A percentile compares a stretch with the other conserved stretches of the same genome.
Conservation (phyloP, 495 filamentous ascomycete genomes). For the Chlorociboria aeruginascens region DNA sequence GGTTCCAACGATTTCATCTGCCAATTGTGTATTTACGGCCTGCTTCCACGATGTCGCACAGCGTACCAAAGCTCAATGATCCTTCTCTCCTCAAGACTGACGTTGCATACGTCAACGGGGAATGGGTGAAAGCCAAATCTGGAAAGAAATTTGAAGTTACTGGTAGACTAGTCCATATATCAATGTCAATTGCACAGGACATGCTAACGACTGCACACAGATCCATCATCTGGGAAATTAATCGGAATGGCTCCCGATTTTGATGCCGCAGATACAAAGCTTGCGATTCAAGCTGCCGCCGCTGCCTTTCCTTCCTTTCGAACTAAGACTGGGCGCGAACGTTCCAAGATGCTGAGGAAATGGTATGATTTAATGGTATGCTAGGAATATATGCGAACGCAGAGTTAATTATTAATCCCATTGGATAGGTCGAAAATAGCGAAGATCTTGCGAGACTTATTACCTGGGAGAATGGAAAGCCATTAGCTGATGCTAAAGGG, state of each 20-base stretch:
- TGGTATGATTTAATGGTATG: conserved; percentile 28
- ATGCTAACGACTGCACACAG: conserved; percentile 26
- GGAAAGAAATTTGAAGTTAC: conserved; percentile 72
- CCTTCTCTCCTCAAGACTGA: conserved; percentile 65
- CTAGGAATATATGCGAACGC: not conserved
- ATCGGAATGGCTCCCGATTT: conserved; percentile 83
- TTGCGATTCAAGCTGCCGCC: conserved; percentile 64
- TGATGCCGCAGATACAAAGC: conserved; percentile 57
- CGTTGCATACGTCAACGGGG: conserved; percentile 74
- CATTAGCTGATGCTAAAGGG: conserved; percentile 57
- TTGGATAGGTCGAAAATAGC: conserved; percentile 58
- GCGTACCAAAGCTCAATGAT: conserved; percentile 56
- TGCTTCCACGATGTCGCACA: conserved; percentile 18
- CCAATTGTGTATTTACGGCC: conserved; percentile 9
- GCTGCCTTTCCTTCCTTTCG: conserved; percentile 52
- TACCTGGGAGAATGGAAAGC: conserved; percentile 76
- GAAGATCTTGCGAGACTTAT: conserved; percentile 86
- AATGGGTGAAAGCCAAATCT: conserved; percentile 66
- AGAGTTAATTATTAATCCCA: conserved; percentile 4
- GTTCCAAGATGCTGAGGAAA: conserved; percentile 71
- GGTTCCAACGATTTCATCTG: conserved; percentile 16
- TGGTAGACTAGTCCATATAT: conserved; percentile 30
- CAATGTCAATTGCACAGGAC: not conserved
- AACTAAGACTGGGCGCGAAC: conserved; percentile 59
- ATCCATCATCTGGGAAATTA: conserved; percentile 66